These are phyloP conservation scores for Triadica sebifera DNA, from an alignment of 345 rosid genomes.

Conservation along the genomic window DNA sequence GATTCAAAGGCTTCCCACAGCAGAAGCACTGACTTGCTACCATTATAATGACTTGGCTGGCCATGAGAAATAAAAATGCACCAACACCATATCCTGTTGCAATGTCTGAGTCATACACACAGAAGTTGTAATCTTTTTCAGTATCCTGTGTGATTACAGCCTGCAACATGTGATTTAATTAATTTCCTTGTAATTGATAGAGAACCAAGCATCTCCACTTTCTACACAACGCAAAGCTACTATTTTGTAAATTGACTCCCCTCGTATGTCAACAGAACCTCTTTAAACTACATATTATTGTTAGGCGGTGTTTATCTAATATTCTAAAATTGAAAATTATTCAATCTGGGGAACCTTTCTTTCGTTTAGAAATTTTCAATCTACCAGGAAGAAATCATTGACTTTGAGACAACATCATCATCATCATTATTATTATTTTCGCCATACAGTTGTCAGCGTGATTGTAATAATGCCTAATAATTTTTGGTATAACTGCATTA, in stretches of 20 bases:
- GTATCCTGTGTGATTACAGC: conserved; percentile 49
- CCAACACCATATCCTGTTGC: conserved; percentile 85
- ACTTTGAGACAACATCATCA: background rate
- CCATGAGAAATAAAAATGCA: conserved; percentile 70
- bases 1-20: conserved; percentile 77
- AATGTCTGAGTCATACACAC: conserved; percentile 83
- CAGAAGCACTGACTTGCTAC: conserved; percentile 88
- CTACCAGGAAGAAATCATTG: background rate
- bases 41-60: conserved; percentile 77
- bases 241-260: background rate
- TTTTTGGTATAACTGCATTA: background rate
- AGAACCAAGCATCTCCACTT: background rate
- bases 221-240: background rate
- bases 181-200: background rate
- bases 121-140: conserved; percentile 49
- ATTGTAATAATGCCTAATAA: background rate
- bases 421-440: background rate
- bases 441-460: background rate
- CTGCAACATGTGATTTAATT: conserved; percentile 38
- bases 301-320: background rate
- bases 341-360: background rate
- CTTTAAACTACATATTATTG: too few species aligned
- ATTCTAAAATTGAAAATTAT: too few species aligned
- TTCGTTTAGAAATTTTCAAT: background rate
- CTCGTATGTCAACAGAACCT: too few species aligned